Conservation (phyloP, 163 green algal species). For the Scenedesmus sp. region DNA sequence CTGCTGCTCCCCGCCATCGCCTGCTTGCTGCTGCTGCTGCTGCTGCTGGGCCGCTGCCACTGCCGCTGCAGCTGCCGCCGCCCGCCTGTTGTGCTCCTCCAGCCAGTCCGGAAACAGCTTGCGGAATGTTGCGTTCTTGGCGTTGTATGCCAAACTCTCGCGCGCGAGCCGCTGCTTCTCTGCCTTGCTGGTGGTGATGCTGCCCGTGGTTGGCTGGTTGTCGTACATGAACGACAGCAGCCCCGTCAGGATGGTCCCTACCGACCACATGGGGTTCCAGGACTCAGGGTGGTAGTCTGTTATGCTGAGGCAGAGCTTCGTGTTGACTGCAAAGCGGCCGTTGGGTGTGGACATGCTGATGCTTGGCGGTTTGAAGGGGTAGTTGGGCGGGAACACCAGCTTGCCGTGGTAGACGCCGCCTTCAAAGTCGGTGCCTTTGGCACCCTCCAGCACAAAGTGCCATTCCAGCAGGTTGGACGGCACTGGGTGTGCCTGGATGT, state of each 20-base stretch:
- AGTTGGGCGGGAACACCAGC: slow-evolving; percentile 69
- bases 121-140: slow-evolving; percentile 80
- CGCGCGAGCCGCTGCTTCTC: slow-evolving; percentile 79
- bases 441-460: slow-evolving; percentile 78
- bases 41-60: not conserved
- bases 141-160: slow-evolving; percentile 82
- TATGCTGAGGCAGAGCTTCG: slow-evolving; percentile 85
- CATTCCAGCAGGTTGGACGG: slow-evolving; percentile 76
- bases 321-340: slow-evolving; percentile 91
- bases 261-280: slow-evolving; percentile 87
- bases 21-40: slow-evolving; percentile 47
- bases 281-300: slow-evolving; percentile 70
- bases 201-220: slow-evolving; percentile 86
- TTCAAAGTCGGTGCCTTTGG: slow-evolving; percentile 70
- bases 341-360: slow-evolving; percentile 95
- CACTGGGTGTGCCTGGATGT: slow-evolving; percentile 72
- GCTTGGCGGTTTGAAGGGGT: slow-evolving; percentile 78
- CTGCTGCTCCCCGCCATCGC: not conserved
- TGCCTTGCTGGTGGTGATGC: slow-evolving; percentile 73
- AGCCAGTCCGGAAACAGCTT: slow-evolving; percentile 88
- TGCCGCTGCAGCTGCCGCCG: not conserved
- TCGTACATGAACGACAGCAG: slow-evolving; percentile 96
- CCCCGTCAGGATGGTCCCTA: slow-evolving; percentile 84
- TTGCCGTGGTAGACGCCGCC: slow-evolving; percentile 78
- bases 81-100: slow-evolving; percentile 56